A percentile compares a stretch with the other conserved stretches of the same genome.
phyloP scores from a whole-genome alignment of 371 early-diverging fungal genomes.

The Saksenaea vasiformis region DNA sequence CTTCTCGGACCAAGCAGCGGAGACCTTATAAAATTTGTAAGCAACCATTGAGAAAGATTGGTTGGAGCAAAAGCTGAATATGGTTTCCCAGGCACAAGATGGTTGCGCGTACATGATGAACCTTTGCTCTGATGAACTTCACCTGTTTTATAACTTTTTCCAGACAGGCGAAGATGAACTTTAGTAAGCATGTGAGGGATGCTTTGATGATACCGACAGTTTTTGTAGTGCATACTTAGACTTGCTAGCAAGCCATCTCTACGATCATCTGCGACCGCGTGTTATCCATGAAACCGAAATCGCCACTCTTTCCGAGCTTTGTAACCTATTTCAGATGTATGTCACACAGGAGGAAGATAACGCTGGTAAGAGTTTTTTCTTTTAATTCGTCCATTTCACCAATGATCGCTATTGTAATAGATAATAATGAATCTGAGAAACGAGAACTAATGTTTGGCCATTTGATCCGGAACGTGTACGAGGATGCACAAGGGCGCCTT shows the following conservation, averaged over 20 bases:
- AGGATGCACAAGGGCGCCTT: slow-evolving; percentile 84
- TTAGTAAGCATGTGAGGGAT: slow-evolving; percentile 28
- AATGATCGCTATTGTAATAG: not conserved
- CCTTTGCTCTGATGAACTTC: slow-evolving; percentile 80
- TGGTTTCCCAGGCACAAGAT: slow-evolving; percentile 56
- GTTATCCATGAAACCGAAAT: slow-evolving; percentile 84
- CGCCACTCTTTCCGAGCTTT: slow-evolving; percentile 79
- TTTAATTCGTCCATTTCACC: slow-evolving; percentile 1
- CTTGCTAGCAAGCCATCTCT: slow-evolving; percentile 63
- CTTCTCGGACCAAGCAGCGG: slow-evolving; percentile 54
- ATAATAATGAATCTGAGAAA: slow-evolving; percentile 2
- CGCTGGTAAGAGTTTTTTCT: slow-evolving; percentile 15
- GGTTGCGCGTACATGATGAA: slow-evolving; percentile 80
- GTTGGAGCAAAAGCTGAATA: not conserved
- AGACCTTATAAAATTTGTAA: slow-evolving; percentile 71
- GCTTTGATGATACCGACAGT: not conserved
- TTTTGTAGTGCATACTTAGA: slow-evolving; percentile 69
- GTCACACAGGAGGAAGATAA: slow-evolving; percentile 54
- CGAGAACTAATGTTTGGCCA: slow-evolving; percentile 60
- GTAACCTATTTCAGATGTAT: slow-evolving; percentile 70
- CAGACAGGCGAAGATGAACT: slow-evolving; percentile 62
- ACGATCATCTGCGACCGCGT: slow-evolving; percentile 83
- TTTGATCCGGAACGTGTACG: slow-evolving; percentile 72
- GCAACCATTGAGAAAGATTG: slow-evolving; percentile 12
- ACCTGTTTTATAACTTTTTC: slow-evolving; percentile 78